Conservation (phyloP, 1,284 basidiomycete species). For the Neonothopanus nambi region DNA sequence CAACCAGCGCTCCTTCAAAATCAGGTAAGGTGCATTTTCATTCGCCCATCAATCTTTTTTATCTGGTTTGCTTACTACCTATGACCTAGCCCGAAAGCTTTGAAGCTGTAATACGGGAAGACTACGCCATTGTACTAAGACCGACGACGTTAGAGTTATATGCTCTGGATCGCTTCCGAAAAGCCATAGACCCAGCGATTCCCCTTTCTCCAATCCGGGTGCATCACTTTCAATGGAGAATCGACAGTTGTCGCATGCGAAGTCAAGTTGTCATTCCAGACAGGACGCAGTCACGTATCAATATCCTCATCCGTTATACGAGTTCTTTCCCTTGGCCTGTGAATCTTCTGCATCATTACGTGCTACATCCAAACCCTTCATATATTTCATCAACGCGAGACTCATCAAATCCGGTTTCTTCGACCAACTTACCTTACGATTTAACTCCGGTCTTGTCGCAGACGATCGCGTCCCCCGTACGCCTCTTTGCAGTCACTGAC, state of each 20-base stretch:
- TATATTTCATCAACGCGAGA: constrained; percentile 27
- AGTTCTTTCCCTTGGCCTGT: constrained; percentile 67
- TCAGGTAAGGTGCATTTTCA: constrained; percentile 14
- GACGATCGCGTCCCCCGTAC: constrained; percentile 58
- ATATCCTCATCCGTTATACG: constrained; percentile 58
- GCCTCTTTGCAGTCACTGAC: constrained; percentile 55
- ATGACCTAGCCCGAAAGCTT: constrained; percentile 32
- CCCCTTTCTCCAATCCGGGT: constrained; percentile 43
- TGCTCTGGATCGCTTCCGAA: constrained; percentile 25
- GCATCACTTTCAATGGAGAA: constrained; percentile 53
- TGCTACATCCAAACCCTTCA: constrained; percentile 44
- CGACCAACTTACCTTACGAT: constrained; percentile 46
- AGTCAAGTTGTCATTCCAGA: constrained; percentile 22
- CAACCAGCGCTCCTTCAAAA: constrained; percentile 8
- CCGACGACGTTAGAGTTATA: constrained; percentile 42
- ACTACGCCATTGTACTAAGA: constrained; percentile 43
- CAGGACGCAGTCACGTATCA: constrained; percentile 33
- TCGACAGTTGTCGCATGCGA: constrained; percentile 50
- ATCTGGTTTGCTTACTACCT: not conserved
- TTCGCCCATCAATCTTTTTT: not conserved
- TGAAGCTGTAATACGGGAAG: constrained; percentile 38
- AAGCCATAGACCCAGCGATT: constrained; percentile 17
- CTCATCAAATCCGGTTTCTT: constrained; percentile 20
- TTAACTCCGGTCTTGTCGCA: constrained; percentile 38
- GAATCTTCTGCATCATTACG: constrained; percentile 64